Evolutionary conservation across 352 stramenopile genomes (phyloP).

Genomic region (Globisporangium recalcitrans): DNA sequence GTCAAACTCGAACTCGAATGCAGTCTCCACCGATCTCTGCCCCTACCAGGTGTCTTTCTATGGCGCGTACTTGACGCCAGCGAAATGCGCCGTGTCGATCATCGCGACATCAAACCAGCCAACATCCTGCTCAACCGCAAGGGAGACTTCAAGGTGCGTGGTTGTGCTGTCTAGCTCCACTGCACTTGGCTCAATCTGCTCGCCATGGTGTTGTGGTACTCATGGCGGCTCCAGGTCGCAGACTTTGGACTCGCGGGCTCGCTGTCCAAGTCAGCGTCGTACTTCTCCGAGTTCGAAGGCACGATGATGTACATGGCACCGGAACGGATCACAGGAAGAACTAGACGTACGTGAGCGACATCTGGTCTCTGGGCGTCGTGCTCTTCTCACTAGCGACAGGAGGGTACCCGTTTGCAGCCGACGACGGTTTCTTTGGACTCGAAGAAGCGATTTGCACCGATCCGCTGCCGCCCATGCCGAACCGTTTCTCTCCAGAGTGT

Average conservation of each 20-base stretch:
- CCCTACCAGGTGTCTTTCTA: slow-evolving; percentile 88
- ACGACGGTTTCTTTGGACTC: slow-evolving; percentile 79
- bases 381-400: slow-evolving; percentile 66
- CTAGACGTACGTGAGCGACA: slow-evolving; percentile 81
- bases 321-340: slow-evolving; percentile 85
- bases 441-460: slow-evolving; percentile 82
- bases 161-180: not conserved
- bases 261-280: slow-evolving; percentile 68
- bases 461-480: slow-evolving; percentile 62
- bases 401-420: slow-evolving; percentile 61
- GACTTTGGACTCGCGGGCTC: slow-evolving; percentile 80
- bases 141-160: slow-evolving; percentile 79
- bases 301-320: slow-evolving; percentile 95
- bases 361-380: slow-evolving; percentile 75
- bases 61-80: slow-evolving; percentile 75
- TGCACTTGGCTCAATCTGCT: not conserved
- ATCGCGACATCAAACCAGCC: slow-evolving; percentile 88
- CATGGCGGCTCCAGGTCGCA: slow-evolving; percentile 32
- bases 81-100: slow-evolving; percentile 73
- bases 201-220: too few relatives aligned
- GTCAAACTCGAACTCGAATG: not conserved
- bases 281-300: slow-evolving; percentile 84
- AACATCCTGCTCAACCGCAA: slow-evolving; percentile 86
- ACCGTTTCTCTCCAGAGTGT: slow-evolving; percentile 78
- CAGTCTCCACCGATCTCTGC: slow-evolving; percentile 22